phyloP scores from a whole-genome alignment of 306 rosid genomes.

The Carpinus fangiana region DNA sequence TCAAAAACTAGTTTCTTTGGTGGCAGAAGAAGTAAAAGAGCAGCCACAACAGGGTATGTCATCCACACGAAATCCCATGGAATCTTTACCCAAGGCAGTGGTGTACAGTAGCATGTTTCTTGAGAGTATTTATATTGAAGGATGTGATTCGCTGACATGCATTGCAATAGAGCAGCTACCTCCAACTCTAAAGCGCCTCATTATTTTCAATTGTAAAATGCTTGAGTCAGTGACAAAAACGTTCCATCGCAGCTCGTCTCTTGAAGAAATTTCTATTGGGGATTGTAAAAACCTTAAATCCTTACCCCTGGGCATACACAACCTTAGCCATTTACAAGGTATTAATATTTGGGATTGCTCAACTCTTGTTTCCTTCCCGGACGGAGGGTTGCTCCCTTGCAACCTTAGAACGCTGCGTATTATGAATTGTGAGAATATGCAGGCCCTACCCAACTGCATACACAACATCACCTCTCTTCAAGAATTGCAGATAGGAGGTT shows the following conservation, averaged over 20 bases:
- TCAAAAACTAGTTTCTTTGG: neutral
- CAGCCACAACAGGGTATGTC: neutral
- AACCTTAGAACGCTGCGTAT: neutral
- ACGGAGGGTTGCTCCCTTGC: neutral
- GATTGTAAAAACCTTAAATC: neutral
- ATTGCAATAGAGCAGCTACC: neutral
- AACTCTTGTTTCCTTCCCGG: neutral
- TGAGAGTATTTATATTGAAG: neutral
- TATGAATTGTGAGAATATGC: neutral
- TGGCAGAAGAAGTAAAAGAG: neutral
- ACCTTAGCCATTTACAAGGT: neutral
- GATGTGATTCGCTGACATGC: neutral
- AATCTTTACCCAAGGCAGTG: neutral
- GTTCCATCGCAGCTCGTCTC: neutral
- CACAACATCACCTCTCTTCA: conserved; percentile 13
- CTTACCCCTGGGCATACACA: neutral
- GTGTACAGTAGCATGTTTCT: neutral
- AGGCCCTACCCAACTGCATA: neutral
- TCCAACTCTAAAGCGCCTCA: neutral
- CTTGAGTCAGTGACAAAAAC: conserved; percentile 13
- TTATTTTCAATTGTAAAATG: fast-evolving
- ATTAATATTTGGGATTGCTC: neutral
- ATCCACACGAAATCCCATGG: neutral
- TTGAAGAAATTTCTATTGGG: fast-evolving
- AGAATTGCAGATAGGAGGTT: neutral